A percentile compares a stretch with the other conserved stretches of the same genome.
phyloP scores from a whole-genome alignment of 106 monocot species.

The Chionographis japonica region DNA sequence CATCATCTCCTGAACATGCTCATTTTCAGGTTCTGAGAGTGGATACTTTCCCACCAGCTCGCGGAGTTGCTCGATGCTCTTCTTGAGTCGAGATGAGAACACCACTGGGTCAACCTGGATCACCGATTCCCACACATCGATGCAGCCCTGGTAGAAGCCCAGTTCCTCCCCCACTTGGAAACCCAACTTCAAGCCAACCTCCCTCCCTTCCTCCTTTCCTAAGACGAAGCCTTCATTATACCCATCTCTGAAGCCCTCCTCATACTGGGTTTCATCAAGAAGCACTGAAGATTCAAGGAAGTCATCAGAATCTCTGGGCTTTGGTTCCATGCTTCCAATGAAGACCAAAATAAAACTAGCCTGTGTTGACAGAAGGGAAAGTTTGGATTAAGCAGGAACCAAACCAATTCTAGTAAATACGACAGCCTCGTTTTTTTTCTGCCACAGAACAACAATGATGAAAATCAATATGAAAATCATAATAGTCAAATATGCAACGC shows the following conservation, averaged over 20 bases:
- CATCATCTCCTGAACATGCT: constrained; percentile 50
- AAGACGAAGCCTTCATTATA: constrained; percentile 53
- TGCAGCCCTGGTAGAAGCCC: constrained; percentile 69
- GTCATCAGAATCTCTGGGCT: constrained; percentile 20
- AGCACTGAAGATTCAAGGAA: constrained; percentile 56
- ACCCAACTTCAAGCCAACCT: constrained; percentile 58
- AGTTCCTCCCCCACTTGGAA: constrained; percentile 71
- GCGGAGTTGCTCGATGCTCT: constrained; percentile 37
- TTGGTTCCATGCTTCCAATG: constrained; percentile 27
- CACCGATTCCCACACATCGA: constrained; percentile 49
- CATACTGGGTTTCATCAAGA: constrained; percentile 49
- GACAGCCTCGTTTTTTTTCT: no score
- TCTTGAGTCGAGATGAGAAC: constrained; percentile 57
- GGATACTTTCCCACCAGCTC: constrained; percentile 47
- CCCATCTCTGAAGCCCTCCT: constrained; percentile 60
- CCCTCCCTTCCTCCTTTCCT: constrained; percentile 59
- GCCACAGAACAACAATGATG: no score
- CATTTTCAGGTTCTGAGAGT: constrained; percentile 53
- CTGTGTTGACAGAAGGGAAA: no score
- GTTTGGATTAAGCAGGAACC: no score
- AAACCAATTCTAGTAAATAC: no score
- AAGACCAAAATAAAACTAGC: no score
- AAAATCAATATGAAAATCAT: no score
- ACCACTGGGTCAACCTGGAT: constrained; percentile 27
- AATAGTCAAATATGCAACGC: no score